Base-by-base conservation (phyloP, 345 rosid genomes). In the Salix koriyanagi region DNA sequence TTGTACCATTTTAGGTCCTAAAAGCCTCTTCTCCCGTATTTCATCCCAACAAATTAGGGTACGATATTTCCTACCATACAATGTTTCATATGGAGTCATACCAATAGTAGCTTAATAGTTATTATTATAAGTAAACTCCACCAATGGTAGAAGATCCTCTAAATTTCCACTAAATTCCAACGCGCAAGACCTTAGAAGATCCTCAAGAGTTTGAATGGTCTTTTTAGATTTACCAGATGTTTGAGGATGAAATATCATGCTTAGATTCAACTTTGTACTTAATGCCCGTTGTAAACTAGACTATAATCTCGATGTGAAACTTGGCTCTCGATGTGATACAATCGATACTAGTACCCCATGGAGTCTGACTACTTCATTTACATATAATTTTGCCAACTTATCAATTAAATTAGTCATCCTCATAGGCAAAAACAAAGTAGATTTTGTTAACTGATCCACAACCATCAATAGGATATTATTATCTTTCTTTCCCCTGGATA, bases 401-500 rank as follows among this genome's bases (percentile, higher is more conserved):
- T 50, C n/a, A 7, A 50, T 0, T 0, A 0, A 7, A 16, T 50
- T 7, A 0, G 2, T 5, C 8, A 18, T 50, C 1, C 6, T 50
- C 0, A 18, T 18, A 19, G n/a, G 56, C 7, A 50, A 5, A 19
- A 50, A 18, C 2, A 50, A 5, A 15, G n/a, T 6, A 5, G 56
- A 50, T 19, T 50, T 5, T 15, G 6, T 50, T 4, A 50, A 2
- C 2, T 0, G 0, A 50, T 50, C 56, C 2, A 50, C 9, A 5
- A 50, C 21, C 19, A 50, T 19, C 9, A 2, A 50, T 18, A 16
- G 1, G 2, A 7, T 7, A 18, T 50, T 18, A 48, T 48, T 48
- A 1, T 6, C 19, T 4, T 48, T 48, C 7, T 1, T 15, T 2
- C n/a, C 7, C 8, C 0, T 50, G 0, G 1, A 21, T 6, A 64